A percentile compares a stretch with the other conserved stretches of the same genome.
These are phyloP conservation scores for Candida chauliodis DNA, from an alignment of 805 yeast genomes.

Conservation along the genomic window DNA sequence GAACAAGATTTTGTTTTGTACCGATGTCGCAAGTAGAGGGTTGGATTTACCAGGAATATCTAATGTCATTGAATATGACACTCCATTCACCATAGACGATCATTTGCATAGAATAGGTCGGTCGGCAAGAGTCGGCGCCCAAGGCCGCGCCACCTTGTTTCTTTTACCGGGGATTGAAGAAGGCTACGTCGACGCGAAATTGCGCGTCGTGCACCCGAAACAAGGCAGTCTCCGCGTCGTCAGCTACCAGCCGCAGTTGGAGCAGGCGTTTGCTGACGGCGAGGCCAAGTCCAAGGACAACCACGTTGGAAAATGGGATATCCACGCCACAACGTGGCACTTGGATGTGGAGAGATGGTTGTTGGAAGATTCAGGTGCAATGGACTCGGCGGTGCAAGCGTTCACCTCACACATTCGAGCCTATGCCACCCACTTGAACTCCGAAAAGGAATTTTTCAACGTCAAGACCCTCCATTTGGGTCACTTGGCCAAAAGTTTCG, in stretches of 20 bases:
- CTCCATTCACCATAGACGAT: conserved; percentile 91
- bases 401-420: conserved; percentile 91
- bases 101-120: conserved; percentile 96
- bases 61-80: conserved; percentile 87
- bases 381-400: conserved; percentile 70
- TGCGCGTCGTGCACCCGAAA: conserved; percentile 37
- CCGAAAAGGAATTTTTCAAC: conserved; percentile 78
- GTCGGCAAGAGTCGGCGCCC: conserved; percentile 94
- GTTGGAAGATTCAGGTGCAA: conserved; percentile 59
- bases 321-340: conserved; percentile 95
- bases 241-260: conserved; percentile 31
- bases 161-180: conserved; percentile 89
- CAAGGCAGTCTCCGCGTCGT: conserved; percentile 29
- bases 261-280: conserved; percentile 35
- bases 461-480: conserved; percentile 86
- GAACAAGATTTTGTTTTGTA: conserved; percentile 77
- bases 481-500: conserved; percentile 93
- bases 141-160: conserved; percentile 75
- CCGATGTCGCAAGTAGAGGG: conserved; percentile 98
- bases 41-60: conserved; percentile 85
- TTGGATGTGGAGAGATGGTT: conserved; percentile 85
- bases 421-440: conserved; percentile 86
- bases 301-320: conserved; percentile 71
- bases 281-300: conserved; percentile 24
- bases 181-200: conserved; percentile 60